A percentile compares a stretch with the other conserved stretches of the same genome.
Conservation (phyloP, 768 basidiomycete species). For the Xanthoconium stramineum region DNA sequence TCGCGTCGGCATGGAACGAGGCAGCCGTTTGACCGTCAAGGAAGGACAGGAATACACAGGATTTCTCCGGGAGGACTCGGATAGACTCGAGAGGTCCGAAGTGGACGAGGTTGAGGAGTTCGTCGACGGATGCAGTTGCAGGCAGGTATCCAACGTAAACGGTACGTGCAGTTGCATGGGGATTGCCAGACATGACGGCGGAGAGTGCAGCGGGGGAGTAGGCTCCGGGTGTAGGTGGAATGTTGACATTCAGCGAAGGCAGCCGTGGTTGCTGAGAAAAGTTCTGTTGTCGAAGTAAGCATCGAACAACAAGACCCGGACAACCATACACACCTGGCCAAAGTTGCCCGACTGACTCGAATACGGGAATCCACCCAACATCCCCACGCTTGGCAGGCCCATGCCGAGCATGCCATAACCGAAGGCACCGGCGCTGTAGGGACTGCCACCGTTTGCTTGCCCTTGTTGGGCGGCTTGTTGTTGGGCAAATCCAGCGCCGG, state of each 20-base stretch:
- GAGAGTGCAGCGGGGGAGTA: conserved; percentile 79
- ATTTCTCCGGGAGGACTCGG: conserved; percentile 93
- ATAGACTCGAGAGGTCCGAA: conserved; percentile 96
- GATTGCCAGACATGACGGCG: conserved; percentile 63
- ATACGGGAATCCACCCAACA: conserved; percentile 73
- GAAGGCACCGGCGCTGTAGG: conserved; percentile 49
- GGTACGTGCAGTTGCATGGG: conserved; percentile 72
- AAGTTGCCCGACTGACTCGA: conserved; percentile 67
- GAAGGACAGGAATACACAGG: conserved; percentile 98
- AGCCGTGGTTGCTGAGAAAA: conserved; percentile 50
- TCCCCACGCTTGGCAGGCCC: conserved; percentile 72
- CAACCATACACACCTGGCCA: conserved; percentile 47
- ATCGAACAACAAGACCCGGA: conserved; percentile 1
- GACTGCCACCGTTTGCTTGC: conserved; percentile 46
- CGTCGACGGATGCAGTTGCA: conserved; percentile 92
- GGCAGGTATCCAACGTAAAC: conserved; percentile 98
- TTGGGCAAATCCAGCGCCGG: conserved; percentile 51
- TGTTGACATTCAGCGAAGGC: conserved; percentile 62
- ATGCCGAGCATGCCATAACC: conserved; percentile 79
- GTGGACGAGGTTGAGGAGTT: conserved; percentile 95
- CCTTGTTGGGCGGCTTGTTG: conserved; percentile 32
- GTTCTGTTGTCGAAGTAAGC: conserved; percentile 30
- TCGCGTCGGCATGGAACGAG: conserved; percentile 96
- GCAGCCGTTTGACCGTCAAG: conserved; percentile 90
- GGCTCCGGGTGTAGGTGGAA: conserved; percentile 66